Base-by-base conservation (phyloP, 1,139 yeast genomes). In the Yamadazyma aaseri region DNA sequence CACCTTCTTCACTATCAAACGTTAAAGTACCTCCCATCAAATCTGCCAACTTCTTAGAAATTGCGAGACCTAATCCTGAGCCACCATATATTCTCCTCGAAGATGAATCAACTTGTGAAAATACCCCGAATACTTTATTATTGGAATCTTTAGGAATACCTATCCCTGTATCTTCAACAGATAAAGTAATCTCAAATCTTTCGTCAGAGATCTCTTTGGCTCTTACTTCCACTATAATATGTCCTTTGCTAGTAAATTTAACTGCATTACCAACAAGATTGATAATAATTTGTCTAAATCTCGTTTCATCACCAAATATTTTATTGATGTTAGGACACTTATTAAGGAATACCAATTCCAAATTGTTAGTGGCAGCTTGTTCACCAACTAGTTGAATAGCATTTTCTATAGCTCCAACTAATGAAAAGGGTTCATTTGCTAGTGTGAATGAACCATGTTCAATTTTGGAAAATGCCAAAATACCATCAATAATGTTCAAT, bases 21-120 rank as follows among this genome's bases (percentile, higher is more conserved):
- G 71, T 61, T 22, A 78, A 59, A 6, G 58, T 58, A 1, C 83
- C 83, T 22, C 79, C 79, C 83, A 78, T 77, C 22, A 76, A 51
- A 36, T 76, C 80, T 1, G 77, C 74, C 20, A 77, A 58, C 49
- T 73, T 75, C 47, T 76, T 76, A 12, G 80, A 73, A 32, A 78
- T 77, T 0, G 82, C 78, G 29, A 78, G 55, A 1, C 84, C 83
- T 13, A 78, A 56, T 0, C 84, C 84, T 0, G 81, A 65, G 2
- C 84, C 84, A 9, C 83, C 83, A 54, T 65, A 73, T 3, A 61
- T 72, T 39, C 84, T 58, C 41, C 76, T 62, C 1, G 80, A 66
- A 2, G 81, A 74, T 1, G 80, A 80, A 50, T 78, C 83, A 13
- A 75, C 81, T 51, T 77, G 83, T 24, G 77, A 72, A 46, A 78